Conservation (phyloP, 2,329 filamentous ascomycete species). For the Aspergillus ochraceoroseus region DNA sequence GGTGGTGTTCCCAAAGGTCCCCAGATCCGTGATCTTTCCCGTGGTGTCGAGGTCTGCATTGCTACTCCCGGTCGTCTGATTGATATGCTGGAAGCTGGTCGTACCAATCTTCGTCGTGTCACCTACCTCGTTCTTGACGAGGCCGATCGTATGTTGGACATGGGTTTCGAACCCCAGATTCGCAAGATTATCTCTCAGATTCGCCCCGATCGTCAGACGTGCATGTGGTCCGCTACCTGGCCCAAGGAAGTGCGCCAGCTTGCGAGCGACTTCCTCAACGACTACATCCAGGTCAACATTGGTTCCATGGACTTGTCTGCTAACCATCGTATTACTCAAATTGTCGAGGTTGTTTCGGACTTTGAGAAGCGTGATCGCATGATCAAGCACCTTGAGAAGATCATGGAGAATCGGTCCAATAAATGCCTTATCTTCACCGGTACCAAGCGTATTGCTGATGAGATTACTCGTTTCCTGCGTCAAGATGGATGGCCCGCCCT, state of each 20-base stretch:
- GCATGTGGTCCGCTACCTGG: slow-evolving; percentile 99
- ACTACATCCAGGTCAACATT: slow-evolving; percentile 99
- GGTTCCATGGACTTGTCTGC: slow-evolving; percentile 92
- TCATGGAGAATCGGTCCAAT: slow-evolving; percentile 94
- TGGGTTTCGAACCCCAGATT: slow-evolving; percentile 99
- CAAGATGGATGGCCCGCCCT: slow-evolving; percentile 97
- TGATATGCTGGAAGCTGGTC: slow-evolving; percentile 96
- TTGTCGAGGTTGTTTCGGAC: slow-evolving; percentile 92
- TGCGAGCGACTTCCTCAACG: slow-evolving; percentile 81
- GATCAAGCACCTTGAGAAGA: slow-evolving; percentile 95
- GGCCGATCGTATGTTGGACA: slow-evolving; percentile 99
- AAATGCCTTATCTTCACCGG: slow-evolving; percentile 91
- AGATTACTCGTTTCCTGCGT: slow-evolving; percentile 94
- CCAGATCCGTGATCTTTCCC: slow-evolving; percentile 89
- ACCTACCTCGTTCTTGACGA: slow-evolving; percentile 98
- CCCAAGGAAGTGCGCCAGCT: slow-evolving; percentile 95
- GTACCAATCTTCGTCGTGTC: slow-evolving; percentile 95
- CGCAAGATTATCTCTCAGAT: slow-evolving; percentile 98
- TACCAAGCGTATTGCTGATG: slow-evolving; percentile 87
- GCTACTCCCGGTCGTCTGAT: slow-evolving; percentile 96
- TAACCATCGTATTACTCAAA: slow-evolving; percentile 96
- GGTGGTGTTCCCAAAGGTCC: slow-evolving; percentile 97
- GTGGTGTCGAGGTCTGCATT: slow-evolving; percentile 97
- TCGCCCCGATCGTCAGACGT: slow-evolving; percentile 94
- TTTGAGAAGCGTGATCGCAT: slow-evolving; percentile 97